Evolutionary conservation across 352 stramenopile genomes (phyloP).

Genomic region (Pythium rhizo-oryzae): DNA sequence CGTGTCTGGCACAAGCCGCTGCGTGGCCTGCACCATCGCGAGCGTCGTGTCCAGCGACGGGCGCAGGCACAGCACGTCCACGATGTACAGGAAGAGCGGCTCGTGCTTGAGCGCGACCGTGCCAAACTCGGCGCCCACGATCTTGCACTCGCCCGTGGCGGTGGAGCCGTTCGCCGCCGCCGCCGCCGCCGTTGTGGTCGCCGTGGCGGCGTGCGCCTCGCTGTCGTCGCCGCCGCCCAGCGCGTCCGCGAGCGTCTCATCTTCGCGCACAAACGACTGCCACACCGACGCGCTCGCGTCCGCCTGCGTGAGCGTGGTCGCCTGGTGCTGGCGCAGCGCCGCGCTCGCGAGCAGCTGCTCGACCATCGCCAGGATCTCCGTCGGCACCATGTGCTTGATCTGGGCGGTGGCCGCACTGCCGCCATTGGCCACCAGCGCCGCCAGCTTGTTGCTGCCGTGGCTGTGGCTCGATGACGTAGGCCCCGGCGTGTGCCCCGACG

Average conservation of each 20-base stretch:
- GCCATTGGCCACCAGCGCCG: neutral
- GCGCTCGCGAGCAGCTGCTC: slow-evolving; percentile 42
- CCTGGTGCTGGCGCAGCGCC: slow-evolving; percentile 18
- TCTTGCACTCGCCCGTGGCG: slow-evolving; percentile 25
- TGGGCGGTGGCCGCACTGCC: neutral
- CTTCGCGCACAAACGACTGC: slow-evolving; percentile 39
- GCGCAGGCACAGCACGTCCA: slow-evolving; percentile 32
- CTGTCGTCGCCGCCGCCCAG: neutral
- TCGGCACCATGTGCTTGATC: slow-evolving; percentile 35
- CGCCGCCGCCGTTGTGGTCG: no score
- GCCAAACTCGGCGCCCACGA: slow-evolving; percentile 25
- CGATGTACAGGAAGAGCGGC: slow-evolving; percentile 38
- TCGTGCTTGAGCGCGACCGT: slow-evolving; percentile 39
- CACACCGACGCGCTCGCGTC: slow-evolving; percentile 14
- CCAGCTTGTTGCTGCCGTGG: neutral
- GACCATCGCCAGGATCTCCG: slow-evolving; percentile 42
- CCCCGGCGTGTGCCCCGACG: no score
- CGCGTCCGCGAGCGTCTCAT: slow-evolving; percentile 33
- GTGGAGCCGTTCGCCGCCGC: slow-evolving; percentile 5
- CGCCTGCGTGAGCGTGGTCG: slow-evolving; percentile 4
- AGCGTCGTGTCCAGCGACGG: slow-evolving; percentile 38
- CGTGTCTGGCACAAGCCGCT: slow-evolving; percentile 36
- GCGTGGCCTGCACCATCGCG: slow-evolving; percentile 37
- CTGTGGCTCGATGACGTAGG: neutral
- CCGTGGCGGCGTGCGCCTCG: neutral